A percentile compares a stretch with the other conserved stretches of the same genome.
Conservation (phyloP, 805 yeast species). For the Priceomyces medius region DNA sequence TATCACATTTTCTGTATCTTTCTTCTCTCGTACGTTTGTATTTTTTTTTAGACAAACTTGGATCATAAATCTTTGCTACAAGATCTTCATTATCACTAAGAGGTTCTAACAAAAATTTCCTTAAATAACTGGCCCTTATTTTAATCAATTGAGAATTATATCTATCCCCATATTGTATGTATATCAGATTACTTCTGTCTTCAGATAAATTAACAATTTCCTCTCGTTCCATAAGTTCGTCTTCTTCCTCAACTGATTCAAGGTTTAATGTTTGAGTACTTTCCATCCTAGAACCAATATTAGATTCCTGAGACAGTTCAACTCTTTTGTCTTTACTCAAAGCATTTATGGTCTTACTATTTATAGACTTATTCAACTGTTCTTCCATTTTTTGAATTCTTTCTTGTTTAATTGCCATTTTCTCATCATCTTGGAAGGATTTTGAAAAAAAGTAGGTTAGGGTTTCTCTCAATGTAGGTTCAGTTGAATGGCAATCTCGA, state of each 20-base stretch:
- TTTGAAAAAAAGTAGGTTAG: not conserved
- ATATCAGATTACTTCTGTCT: no score
- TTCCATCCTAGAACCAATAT: no score
- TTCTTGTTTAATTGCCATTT: slow-evolving; percentile 4
- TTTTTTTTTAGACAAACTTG: not conserved
- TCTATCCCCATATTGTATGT: not conserved
- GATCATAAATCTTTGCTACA: slow-evolving; percentile 3
- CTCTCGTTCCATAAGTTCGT: no score
- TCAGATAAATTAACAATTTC: no score
- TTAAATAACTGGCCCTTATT: not conserved
- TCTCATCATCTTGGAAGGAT: not conserved
- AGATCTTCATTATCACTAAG: no score
- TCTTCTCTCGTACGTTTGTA: not conserved
- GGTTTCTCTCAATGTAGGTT: slow-evolving; percentile 2
- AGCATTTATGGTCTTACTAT: no score
- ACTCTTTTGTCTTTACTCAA: no score
- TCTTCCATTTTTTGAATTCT: slow-evolving; percentile 1
- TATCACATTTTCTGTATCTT: not conserved
- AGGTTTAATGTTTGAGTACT: no score
- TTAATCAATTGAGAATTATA: not conserved
- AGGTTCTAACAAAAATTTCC: not conserved
- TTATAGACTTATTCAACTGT: no score
- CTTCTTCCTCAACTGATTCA: no score
- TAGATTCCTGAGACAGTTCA: no score
- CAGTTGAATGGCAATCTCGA: slow-evolving; percentile 2